Percentiles rank a stretch among this genome's conserved stretches.
Evolutionary conservation across 805 yeast genomes (phyloP).

Genomic region (Schwanniomyces pseudopolymorphus): DNA sequence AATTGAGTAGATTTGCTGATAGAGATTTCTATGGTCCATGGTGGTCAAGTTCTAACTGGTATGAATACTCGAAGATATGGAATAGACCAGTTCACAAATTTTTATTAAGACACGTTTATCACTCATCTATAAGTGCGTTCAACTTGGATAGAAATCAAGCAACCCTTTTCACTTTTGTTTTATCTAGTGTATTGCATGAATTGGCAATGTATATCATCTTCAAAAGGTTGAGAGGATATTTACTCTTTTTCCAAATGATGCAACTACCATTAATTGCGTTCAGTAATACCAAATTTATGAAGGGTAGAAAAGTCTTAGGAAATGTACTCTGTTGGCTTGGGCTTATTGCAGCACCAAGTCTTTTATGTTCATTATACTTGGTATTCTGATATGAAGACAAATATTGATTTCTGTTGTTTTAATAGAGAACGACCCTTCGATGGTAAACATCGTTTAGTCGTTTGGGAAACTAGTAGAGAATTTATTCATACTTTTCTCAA

Average conservation of each 20-base stretch:
- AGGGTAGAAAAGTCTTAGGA: slow-evolving; percentile 59
- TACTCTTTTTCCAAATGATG: slow-evolving; percentile 77
- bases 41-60: slow-evolving; percentile 97
- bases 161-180: slow-evolving; percentile 70
- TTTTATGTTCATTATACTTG: slow-evolving; percentile 81
- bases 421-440: no score
- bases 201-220: slow-evolving; percentile 89
- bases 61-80: slow-evolving; percentile 92
- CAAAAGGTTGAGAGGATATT: slow-evolving; percentile 74
- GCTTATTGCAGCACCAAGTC: slow-evolving; percentile 83
- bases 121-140: slow-evolving; percentile 78
- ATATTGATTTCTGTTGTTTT: no score
- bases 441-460: no score
- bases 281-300: slow-evolving; percentile 58
- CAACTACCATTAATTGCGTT: slow-evolving; percentile 79
- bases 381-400: no score
- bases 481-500: no score
- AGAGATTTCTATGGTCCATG: slow-evolving; percentile 93
- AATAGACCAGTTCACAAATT: slow-evolving; percentile 91
- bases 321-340: slow-evolving; percentile 90
- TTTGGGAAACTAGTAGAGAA: no score
- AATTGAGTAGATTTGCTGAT: slow-evolving; percentile 81
- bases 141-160: slow-evolving; percentile 66
- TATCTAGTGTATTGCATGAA: slow-evolving; percentile 87
- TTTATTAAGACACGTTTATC: slow-evolving; percentile 89